Evolutionary conservation across 371 early-diverging fungal genomes (phyloP).

Genomic region (Funneliformis caledonium): DNA sequence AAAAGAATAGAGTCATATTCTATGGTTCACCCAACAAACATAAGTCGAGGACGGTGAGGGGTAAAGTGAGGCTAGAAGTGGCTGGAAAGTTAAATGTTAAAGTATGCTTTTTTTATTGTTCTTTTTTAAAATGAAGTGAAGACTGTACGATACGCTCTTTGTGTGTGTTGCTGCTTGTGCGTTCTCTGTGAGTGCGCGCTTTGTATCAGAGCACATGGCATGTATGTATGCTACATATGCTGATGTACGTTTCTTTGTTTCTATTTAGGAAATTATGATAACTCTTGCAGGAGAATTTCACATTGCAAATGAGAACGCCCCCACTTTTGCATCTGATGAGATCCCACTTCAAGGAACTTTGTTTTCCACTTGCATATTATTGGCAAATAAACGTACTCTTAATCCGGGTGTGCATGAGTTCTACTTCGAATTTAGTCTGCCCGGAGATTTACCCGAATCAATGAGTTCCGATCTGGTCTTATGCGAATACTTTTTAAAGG

Average conservation of each 20-base stretch:
- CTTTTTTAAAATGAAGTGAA: background rate
- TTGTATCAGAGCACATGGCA: background rate
- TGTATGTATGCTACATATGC: background rate
- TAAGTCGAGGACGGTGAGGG: slow-evolving; percentile 25
- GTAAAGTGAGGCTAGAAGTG: slow-evolving; percentile 33
- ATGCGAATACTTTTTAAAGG: slow-evolving; percentile 27
- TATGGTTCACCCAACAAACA: background rate
- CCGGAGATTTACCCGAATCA: slow-evolving; percentile 29
- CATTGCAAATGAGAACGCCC: background rate
- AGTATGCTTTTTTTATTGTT: background rate
- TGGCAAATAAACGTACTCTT: slow-evolving; percentile 20
- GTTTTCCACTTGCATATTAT: slow-evolving; percentile 28
- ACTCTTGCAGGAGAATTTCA: slow-evolving; percentile 18
- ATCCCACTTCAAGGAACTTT: slow-evolving; percentile 11
- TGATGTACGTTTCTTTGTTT: too few species aligned
- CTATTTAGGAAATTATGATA: slow-evolving; percentile 18
- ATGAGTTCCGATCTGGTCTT: background rate
- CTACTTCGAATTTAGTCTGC: slow-evolving; percentile 13
- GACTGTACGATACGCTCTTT: too few species aligned
- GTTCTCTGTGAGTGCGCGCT: background rate
- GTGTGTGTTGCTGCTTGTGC: too few species aligned
- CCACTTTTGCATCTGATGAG: background rate
- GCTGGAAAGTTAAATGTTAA: slow-evolving; percentile 28
- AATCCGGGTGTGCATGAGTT: slow-evolving; percentile 15
- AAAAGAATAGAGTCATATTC: slow-evolving; percentile 26